Conservation (phyloP, 768 basidiomycete genomes). For the Suillus brevipes region DNA sequence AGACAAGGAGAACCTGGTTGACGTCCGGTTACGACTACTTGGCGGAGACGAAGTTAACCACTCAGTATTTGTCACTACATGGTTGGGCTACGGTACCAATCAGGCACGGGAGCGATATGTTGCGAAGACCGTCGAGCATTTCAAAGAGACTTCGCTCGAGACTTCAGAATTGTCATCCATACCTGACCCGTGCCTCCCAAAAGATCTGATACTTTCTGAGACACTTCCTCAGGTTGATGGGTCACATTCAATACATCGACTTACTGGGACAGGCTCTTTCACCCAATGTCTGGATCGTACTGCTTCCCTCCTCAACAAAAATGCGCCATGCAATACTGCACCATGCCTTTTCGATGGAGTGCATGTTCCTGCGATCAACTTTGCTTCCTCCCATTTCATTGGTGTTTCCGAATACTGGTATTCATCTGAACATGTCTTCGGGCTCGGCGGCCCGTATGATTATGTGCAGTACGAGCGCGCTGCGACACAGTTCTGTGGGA, state of each 20-base stretch:
- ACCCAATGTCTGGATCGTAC: constrained; percentile 75
- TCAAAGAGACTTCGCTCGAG: constrained; percentile 18
- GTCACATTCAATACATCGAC: constrained; percentile 53
- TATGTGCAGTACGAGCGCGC: constrained; percentile 95
- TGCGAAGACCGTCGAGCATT: constrained; percentile 55
- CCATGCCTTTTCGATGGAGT: constrained; percentile 96
- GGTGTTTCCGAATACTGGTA: constrained; percentile 99
- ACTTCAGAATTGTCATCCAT: constrained; percentile 41
- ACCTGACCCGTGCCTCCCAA: constrained; percentile 89
- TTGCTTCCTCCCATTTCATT: constrained; percentile 90
- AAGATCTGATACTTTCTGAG: constrained; percentile 63
- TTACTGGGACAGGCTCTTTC: constrained; percentile 90
- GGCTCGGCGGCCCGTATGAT: constrained; percentile 92
- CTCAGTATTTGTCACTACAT: constrained; percentile 95
- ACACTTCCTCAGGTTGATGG: constrained; percentile 45
- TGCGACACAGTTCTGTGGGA: constrained; percentile 80
- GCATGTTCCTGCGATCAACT: constrained; percentile 92
- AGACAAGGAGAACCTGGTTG: constrained; percentile 59
- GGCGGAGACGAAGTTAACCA: constrained; percentile 87
- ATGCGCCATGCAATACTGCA: constrained; percentile 74
- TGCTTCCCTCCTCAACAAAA: constrained; percentile 80
- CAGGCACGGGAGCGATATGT: constrained; percentile 95
- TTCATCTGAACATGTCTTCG: constrained; percentile 95
- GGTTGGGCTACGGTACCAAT: constrained; percentile 98
- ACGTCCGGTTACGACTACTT: constrained; percentile 79